Percentiles rank a stretch among this genome's conserved stretches.
These are phyloP conservation scores for Stagonosporopsis tanaceti DNA, from an alignment of 2,329 filamentous ascomycete species.

Conservation along the genomic window DNA sequence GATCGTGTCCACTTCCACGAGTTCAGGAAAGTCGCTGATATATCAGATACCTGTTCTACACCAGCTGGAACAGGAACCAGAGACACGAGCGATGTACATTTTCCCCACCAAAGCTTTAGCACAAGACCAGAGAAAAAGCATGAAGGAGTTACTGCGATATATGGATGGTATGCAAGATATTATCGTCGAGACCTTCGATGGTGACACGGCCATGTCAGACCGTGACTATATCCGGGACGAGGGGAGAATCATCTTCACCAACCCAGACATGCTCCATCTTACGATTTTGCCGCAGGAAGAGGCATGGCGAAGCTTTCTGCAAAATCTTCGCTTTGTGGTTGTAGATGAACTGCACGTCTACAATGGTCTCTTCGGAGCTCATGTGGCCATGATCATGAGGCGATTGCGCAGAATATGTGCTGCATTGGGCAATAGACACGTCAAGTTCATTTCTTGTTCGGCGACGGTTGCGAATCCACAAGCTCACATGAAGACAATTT, in stretches of 20 bases:
- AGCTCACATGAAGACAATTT: constrained; percentile 93
- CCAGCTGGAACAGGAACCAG: constrained; percentile 78
- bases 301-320: constrained; percentile 85
- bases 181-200: constrained; percentile 93
- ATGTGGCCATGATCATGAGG: constrained; percentile 94
- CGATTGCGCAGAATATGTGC: constrained; percentile 87
- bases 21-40: constrained; percentile 96
- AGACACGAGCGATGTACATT: constrained; percentile 92
- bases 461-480: constrained; percentile 94
- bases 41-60: constrained; percentile 94
- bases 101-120: constrained; percentile 97
- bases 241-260: constrained; percentile 93
- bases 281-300: constrained; percentile 93
- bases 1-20: constrained; percentile 93
- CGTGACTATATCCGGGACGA: constrained; percentile 84
- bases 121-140: constrained; percentile 88
- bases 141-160: constrained; percentile 83
- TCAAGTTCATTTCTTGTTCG: constrained; percentile 95
- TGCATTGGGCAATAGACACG: constrained; percentile 81
- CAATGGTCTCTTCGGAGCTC: constrained; percentile 91
- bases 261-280: constrained; percentile 96
- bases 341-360: constrained; percentile 90
- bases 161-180: constrained; percentile 79
- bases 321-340: constrained; percentile 89
- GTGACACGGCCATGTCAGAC: constrained; percentile 85